Percentiles rank a stretch among this genome's conserved stretches.
These are phyloP conservation scores for Beauveria australis DNA, from an alignment of 2,329 filamentous ascomycete species.

Conservation along the genomic window DNA sequence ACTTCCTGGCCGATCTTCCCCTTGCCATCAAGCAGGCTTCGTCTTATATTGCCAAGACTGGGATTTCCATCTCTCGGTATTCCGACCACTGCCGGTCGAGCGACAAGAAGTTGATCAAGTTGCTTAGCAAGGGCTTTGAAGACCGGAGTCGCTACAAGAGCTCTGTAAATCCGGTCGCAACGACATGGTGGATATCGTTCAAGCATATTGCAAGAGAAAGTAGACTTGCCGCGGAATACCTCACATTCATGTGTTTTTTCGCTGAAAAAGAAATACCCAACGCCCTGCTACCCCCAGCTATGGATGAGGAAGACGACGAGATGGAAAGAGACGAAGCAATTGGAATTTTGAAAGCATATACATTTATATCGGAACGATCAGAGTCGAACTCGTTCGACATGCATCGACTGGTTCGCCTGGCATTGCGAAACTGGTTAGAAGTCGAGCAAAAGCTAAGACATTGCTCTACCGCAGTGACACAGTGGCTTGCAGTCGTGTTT, in stretches of 20 bases:
- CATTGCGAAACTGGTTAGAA: constrained; percentile 21
- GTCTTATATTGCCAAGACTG: constrained; percentile 25
- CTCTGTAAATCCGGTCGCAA: constrained; percentile 21
- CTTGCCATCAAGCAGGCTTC: constrained; percentile 29
- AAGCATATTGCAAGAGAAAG: constrained; percentile 19
- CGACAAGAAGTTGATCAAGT: constrained; percentile 14
- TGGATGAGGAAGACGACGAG: constrained; percentile 9
- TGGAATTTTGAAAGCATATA: constrained; percentile 20
- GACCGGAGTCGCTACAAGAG: constrained; percentile 20
- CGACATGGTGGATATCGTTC: constrained; percentile 28
- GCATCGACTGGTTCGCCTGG: constrained; percentile 24
- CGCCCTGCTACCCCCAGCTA: constrained; percentile 16
- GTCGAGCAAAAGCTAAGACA: constrained; percentile 9
- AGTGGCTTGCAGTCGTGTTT: constrained; percentile 12
- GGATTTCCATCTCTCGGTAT: constrained; percentile 19
- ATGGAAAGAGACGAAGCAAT: constrained; percentile 16
- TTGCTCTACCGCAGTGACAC: constrained; percentile 7
- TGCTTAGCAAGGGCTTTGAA: constrained; percentile 25
- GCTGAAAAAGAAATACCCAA: constrained; percentile 22
- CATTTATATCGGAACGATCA: constrained; percentile 21
- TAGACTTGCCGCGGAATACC: constrained; percentile 20
- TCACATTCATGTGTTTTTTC: constrained; percentile 23
- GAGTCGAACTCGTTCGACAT: constrained; percentile 19
- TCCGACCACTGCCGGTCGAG: constrained; percentile 18
- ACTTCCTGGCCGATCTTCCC: constrained; percentile 23